These are phyloP conservation scores for Vaucheria bursata DNA, from an alignment of 352 stramenopile species.

Conservation along the genomic window DNA sequence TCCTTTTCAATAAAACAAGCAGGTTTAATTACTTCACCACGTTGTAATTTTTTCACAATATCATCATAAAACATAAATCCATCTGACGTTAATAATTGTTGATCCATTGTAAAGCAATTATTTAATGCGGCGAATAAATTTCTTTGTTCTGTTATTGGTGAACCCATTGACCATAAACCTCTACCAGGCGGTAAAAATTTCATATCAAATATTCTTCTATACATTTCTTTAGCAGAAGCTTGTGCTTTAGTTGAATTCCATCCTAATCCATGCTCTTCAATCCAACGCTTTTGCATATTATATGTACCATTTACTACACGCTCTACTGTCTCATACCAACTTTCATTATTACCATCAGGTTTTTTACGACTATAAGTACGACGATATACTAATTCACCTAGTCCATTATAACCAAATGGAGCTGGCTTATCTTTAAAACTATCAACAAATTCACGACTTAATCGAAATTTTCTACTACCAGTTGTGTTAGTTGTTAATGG, in stretches of 20 bases:
- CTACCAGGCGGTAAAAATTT: conserved; percentile 78
- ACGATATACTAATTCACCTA: conserved; percentile 78
- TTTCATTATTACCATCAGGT: not conserved
- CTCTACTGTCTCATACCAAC: conserved; percentile 67
- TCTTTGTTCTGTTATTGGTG: conserved; percentile 66
- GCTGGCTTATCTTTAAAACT: no score
- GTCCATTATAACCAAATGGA: conserved; percentile 80
- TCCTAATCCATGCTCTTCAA: conserved; percentile 30
- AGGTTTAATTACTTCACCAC: no score
- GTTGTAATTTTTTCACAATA: no score
- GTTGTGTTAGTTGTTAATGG: no score
- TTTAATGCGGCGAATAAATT: conserved; percentile 75
- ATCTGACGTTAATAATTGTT: no score
- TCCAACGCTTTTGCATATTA: conserved; percentile 78
- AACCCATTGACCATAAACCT: conserved; percentile 80
- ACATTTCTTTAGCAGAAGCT: conserved; percentile 67
- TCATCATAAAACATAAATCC: no score
- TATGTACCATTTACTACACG: conserved; percentile 84
- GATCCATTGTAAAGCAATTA: no score
- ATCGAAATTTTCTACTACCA: no score
- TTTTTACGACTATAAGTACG: conserved; percentile 67
- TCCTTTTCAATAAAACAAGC: no score
- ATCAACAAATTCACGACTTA: no score
- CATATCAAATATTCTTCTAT: conserved; percentile 76
- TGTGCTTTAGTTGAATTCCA: conserved; percentile 59